A percentile compares a stretch with the other conserved stretches of the same genome.
Evolutionary conservation across 768 basidiomycete genomes (phyloP).

Genomic region (Glaciozyma antarctica): DNA sequence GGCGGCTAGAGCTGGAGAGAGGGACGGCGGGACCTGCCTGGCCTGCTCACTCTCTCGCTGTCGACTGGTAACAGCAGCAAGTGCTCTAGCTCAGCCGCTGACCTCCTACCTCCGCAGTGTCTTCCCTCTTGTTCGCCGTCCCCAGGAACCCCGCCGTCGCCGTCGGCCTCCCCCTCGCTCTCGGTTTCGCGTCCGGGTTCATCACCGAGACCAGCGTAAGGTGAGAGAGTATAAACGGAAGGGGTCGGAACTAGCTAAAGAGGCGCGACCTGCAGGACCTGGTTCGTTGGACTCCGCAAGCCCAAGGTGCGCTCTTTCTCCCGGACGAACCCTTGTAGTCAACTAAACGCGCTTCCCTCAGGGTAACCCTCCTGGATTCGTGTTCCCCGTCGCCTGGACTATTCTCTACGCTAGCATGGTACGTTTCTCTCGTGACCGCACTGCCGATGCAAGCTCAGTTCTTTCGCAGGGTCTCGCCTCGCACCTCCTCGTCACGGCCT

Average conservation of each 20-base stretch:
- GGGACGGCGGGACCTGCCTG: too few relatives aligned
- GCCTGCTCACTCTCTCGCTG: too few relatives aligned
- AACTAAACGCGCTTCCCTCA: not conserved
- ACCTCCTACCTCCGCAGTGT: too few relatives aligned
- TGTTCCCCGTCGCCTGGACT: constrained; percentile 30
- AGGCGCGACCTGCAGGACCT: not conserved
- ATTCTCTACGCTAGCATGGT: constrained; percentile 23
- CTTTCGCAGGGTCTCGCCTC: constrained; percentile 9
- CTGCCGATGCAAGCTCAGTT: too few relatives aligned
- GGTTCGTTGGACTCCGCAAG: constrained; percentile 17
- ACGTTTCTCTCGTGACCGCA: not conserved
- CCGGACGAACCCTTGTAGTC: not conserved
- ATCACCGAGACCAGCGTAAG: constrained; percentile 10
- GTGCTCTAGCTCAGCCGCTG: too few relatives aligned
- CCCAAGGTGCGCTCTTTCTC: constrained; percentile 3
- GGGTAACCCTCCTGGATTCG: constrained; percentile 19
- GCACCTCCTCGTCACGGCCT: constrained; percentile 25
- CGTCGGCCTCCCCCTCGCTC: constrained; percentile 30
- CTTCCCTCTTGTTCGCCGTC: not conserved
- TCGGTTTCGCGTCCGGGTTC: constrained; percentile 20
- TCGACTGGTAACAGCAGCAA: too few relatives aligned
- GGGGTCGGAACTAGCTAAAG: too few relatives aligned
- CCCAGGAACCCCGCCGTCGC: not conserved
- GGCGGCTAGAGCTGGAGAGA: too few relatives aligned
- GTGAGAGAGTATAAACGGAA: too few relatives aligned